phyloP scores from a whole-genome alignment of 352 stramenopile genomes.

The Globisporangium ultimum region DNA sequence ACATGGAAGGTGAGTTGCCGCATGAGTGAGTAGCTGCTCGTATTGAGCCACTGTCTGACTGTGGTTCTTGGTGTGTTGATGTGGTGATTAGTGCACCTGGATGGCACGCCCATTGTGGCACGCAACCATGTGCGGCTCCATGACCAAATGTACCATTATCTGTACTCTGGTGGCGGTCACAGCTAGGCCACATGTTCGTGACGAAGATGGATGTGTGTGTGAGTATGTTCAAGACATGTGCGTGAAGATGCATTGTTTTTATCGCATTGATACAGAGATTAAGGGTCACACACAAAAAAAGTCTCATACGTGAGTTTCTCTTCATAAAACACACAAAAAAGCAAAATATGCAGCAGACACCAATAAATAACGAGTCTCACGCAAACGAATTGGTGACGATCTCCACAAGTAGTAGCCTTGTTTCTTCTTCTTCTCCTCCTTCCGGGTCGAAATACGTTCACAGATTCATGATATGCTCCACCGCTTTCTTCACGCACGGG shows the following conservation, averaged over 20 bases:
- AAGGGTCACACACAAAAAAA: no score
- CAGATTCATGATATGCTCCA: conserved; percentile 69
- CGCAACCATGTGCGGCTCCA: conserved; percentile 89
- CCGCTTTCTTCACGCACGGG: conserved; percentile 60
- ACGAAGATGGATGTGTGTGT: background rate
- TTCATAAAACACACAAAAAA: background rate
- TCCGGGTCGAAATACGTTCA: conserved; percentile 1
- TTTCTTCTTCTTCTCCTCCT: background rate
- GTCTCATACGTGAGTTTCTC: no score
- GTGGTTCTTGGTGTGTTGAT: background rate
- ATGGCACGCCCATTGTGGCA: conserved; percentile 84
- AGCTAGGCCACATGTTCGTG: conserved; percentile 10
- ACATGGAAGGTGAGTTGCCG: conserved; percentile 62
- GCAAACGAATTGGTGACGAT: background rate
- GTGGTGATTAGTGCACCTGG: conserved; percentile 59
- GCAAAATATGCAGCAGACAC: background rate
- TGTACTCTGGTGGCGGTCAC: conserved; percentile 44
- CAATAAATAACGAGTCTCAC: conserved; percentile 9
- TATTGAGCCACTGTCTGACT: background rate
- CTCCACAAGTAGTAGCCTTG: background rate
- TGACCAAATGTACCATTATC: conserved; percentile 95
- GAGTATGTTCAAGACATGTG: background rate
- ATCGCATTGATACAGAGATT: no score
- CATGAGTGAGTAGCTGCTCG: background rate
- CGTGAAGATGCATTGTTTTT: no score